Base-by-base conservation (phyloP, 441 rosid genomes). In the Omphalea diandra region DNA sequence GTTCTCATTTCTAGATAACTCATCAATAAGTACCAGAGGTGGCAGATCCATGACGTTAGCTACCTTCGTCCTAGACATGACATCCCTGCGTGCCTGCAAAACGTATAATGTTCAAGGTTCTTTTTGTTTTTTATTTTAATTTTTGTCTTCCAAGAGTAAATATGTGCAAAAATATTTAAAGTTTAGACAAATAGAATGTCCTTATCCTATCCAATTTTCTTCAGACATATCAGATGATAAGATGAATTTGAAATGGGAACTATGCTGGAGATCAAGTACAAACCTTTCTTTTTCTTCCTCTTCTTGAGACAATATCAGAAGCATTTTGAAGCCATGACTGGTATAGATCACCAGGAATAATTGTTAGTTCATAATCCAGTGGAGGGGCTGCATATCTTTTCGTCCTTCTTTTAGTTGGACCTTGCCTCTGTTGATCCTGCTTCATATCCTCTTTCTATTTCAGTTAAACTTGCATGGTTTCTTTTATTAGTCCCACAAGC, bases 251-350 rank as follows among this genome's bases (percentile, higher is more conserved):
- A 36, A 12, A 72, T 29, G 49, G 0, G 38, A 54, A 41, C 8
- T 3, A 36, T 59, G 64, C 29, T 58, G 59, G 56, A 71, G 53
- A 59, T 27, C 4, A 32, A 40, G 49, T 24, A 50, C 27, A 40
- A 66, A 88, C 96, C 92, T 86, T 90, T 76, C 83, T 87, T 76
- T 82, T 87, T 79, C 80, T 81, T 63, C 87, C 80, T 76, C 83
- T 79, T 77, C 83, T 83, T n/a, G 86, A 80, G 66, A 81, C 68
- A 76, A 87, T 75, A 75, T 84, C 81, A 65, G 90, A 82, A 74
- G 94, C 29, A 75, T 87, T 74, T 66, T 88, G 89, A 56, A 90
- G 89, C 98, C 98, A 89, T 69, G 90, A 77, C 77, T 85, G 97
- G 78, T 89, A 92, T n/a, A 76, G 64, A 60, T 76, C 80, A 69